These are phyloP conservation scores for Plasmodiophora brassicae DNA, from an alignment of 208 protist genomes.

Conservation along the genomic window DNA sequence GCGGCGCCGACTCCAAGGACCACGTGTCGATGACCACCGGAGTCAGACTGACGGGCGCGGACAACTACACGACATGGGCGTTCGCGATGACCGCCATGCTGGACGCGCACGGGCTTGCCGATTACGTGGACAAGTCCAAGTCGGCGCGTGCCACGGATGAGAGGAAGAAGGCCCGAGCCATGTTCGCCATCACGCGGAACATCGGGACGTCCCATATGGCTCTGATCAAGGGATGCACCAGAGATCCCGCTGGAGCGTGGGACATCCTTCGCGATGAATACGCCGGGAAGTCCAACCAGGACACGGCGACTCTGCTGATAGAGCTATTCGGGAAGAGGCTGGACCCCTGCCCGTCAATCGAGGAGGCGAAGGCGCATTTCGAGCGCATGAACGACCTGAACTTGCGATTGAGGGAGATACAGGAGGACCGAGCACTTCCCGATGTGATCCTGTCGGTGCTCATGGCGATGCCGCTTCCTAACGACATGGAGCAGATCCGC, in stretches of 20 bases:
- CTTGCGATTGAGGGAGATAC: constrained; percentile 19
- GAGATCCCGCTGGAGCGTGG: constrained; percentile 5
- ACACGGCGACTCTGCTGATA: constrained; percentile 22
- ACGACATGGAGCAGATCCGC: not conserved
- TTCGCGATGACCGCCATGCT: constrained; percentile 18
- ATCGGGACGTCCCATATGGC: not conserved
- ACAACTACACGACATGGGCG: not conserved
- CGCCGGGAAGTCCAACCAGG: not conserved
- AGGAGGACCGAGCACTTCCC: constrained; percentile 26
- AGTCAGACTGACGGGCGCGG: not conserved
- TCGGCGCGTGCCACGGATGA: not conserved
- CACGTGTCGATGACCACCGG: not conserved
- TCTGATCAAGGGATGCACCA: not conserved
- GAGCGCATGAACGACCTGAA: constrained; percentile 17
- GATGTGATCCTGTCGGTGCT: not conserved
- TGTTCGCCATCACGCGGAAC: constrained; percentile 12
- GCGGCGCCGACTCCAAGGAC: not conserved
- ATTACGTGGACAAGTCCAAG: constrained; percentile 12
- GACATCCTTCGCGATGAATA: not conserved
- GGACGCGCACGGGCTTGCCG: not conserved
- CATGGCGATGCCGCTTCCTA: not conserved
- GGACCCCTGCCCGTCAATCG: not conserved
- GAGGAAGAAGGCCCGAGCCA: not conserved
- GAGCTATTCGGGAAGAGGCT: constrained; percentile 33
- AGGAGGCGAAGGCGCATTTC: not conserved